Conservation (phyloP, 768 basidiomycete genomes). For the Podaxis mareebaensis region DNA sequence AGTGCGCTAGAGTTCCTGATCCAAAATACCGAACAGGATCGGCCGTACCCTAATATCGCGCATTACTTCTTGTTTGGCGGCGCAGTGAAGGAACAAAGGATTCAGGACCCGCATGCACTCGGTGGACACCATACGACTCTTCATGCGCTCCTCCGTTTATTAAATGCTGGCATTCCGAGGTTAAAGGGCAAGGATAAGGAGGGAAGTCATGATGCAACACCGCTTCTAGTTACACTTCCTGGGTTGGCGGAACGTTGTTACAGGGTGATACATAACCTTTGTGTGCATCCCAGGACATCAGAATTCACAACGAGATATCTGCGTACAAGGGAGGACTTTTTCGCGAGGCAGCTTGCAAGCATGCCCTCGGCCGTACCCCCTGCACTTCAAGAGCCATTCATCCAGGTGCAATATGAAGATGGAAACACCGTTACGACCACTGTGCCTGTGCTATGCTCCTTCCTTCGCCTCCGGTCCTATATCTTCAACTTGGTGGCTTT, state of each 20-base stretch:
- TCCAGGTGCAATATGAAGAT: conserved; percentile 70
- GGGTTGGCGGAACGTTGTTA: conserved; percentile 85
- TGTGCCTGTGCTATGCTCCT: conserved; percentile 66
- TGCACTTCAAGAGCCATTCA: conserved; percentile 45
- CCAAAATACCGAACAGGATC: conserved; percentile 63
- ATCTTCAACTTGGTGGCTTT: conserved; percentile 85
- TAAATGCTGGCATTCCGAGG: conserved; percentile 72
- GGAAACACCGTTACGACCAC: conserved; percentile 70
- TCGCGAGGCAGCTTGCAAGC: conserved; percentile 78
- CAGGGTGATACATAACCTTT: conserved; percentile 80
- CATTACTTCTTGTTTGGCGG: conserved; percentile 86
- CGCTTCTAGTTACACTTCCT: conserved; percentile 68
- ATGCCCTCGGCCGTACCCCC: conserved; percentile 68
- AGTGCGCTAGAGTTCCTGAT: conserved; percentile 83
- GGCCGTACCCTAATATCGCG: conserved; percentile 77
- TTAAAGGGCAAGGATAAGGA: conserved; percentile 46
- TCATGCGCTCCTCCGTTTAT: conserved; percentile 77
- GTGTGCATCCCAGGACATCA: conserved; percentile 82
- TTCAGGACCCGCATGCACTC: conserved; percentile 78
- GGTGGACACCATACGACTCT: conserved; percentile 70
- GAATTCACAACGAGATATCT: conserved; percentile 83
- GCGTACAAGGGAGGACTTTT: conserved; percentile 86
- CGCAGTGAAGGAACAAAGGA: conserved; percentile 56
- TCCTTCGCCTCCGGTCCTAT: conserved; percentile 81
- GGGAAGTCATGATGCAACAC: conserved; percentile 36